A percentile compares a stretch with the other conserved stretches of the same genome.
Conservation (phyloP, 2,329 filamentous ascomycete species). For the Pseudodiploospora longispora region DNA sequence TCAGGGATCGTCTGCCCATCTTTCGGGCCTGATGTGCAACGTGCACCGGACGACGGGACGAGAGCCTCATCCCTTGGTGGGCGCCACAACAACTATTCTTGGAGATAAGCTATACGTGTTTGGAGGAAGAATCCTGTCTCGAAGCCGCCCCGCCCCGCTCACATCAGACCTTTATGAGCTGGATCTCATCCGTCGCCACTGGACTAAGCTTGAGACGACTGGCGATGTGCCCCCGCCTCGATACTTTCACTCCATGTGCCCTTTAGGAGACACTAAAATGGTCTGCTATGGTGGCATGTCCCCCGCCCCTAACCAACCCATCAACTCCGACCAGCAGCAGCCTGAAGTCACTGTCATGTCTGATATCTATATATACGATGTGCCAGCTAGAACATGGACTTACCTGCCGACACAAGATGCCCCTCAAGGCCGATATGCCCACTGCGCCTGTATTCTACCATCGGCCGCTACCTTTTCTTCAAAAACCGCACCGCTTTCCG, state of each 20-base stretch:
- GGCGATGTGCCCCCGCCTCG: conserved; percentile 85
- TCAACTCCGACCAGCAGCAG: conserved; percentile 46
- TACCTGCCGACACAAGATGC: conserved; percentile 71
- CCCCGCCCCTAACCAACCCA: conserved; percentile 51
- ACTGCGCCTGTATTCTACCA: conserved; percentile 87
- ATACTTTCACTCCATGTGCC: conserved; percentile 96
- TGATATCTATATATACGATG: conserved; percentile 93
- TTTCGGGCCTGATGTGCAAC: conserved; percentile 62
- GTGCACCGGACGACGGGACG: conserved; percentile 80
- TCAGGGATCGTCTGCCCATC: conserved; percentile 44
- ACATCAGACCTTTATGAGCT: conserved; percentile 91
- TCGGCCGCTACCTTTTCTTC: conserved; percentile 85
- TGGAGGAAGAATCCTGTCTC: conserved; percentile 79
- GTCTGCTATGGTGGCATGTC: conserved; percentile 99
- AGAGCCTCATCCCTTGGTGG: conserved; percentile 85
- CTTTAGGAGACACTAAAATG: conserved; percentile 87
- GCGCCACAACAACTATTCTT: conserved; percentile 88
- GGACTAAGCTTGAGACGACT: conserved; percentile 77
- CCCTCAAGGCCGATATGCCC: conserved; percentile 90
- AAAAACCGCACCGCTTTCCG: conserved; percentile 71
- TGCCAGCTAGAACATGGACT: conserved; percentile 74
- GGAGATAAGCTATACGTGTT: conserved; percentile 97
- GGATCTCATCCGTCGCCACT: conserved; percentile 83
- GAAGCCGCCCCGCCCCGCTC: conserved; percentile 69
- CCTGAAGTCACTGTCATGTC: conserved; percentile 95